These are phyloP conservation scores for Ceratobasidium sp. DNA, from an alignment of 1,284 basidiomycete genomes.

Conservation along the genomic window DNA sequence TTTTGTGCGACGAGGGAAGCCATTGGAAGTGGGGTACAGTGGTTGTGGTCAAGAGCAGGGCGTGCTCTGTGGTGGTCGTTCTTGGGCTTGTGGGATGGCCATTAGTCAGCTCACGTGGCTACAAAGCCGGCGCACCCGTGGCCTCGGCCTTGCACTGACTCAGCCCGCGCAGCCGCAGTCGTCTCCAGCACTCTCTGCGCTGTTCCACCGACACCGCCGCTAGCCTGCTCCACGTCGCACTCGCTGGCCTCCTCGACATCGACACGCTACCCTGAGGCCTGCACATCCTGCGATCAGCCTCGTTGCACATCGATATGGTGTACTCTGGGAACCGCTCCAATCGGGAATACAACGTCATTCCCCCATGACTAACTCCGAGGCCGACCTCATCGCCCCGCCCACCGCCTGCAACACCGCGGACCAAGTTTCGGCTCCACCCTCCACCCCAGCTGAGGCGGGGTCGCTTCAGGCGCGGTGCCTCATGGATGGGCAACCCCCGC, in stretches of 20 bases:
- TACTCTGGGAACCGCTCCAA: neutral
- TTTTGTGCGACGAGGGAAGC: conserved; percentile 27
- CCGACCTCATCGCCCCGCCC: neutral
- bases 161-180: neutral
- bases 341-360: neutral
- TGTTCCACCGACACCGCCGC: neutral
- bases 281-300: conserved; percentile 22
- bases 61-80: neutral
- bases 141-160: conserved; percentile 4
- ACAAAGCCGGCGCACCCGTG: conserved; percentile 8
- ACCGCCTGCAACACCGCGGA: neutral
- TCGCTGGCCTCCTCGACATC: neutral
- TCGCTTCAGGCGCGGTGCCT: too few species aligned
- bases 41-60: neutral
- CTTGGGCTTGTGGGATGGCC: neutral
- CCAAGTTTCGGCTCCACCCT: too few species aligned
- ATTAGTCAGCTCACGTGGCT: conserved; percentile 16
- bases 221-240: neutral
- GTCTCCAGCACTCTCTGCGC: conserved; percentile 16
- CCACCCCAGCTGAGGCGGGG: neutral
- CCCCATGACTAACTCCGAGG: neutral
- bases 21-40: neutral
- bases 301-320: conserved; percentile 9
- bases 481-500: neutral
- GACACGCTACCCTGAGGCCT: neutral